These are phyloP conservation scores for Penicillium odoratum DNA, from an alignment of 495 filamentous ascomycete genomes.

Conservation along the genomic window DNA sequence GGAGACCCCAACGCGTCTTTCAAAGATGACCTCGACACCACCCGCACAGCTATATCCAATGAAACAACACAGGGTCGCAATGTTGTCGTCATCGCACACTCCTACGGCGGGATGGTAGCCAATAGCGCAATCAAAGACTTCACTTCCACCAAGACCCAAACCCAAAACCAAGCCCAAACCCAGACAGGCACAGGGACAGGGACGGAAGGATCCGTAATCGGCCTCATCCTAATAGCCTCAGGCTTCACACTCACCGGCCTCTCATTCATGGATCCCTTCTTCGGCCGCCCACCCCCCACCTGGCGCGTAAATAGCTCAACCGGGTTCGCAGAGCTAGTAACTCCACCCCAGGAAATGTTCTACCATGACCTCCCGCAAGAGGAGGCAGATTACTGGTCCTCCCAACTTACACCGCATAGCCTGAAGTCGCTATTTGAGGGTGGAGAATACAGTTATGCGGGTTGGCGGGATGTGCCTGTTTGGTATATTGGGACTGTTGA, in stretches of 20 bases:
- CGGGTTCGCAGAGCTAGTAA: constrained; percentile 30
- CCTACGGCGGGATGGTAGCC: constrained; percentile 52
- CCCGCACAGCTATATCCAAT: constrained; percentile 32
- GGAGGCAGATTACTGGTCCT: constrained; percentile 25
- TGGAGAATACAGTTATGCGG: constrained; percentile 31
- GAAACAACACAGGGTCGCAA: constrained; percentile 36
- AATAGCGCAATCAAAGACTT: constrained; percentile 48
- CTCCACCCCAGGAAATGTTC: constrained; percentile 29
- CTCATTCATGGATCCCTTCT: constrained; percentile 33
- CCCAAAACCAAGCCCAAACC: constrained; percentile 7
- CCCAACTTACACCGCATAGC: constrained; percentile 31
- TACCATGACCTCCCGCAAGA: constrained; percentile 34
- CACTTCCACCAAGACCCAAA: constrained; percentile 21
- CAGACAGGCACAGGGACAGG: no score
- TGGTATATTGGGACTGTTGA: constrained; percentile 37
- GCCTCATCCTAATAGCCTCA: constrained; percentile 44
- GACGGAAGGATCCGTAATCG: constrained; percentile 38
- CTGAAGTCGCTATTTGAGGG: constrained; percentile 35
- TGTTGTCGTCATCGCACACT: constrained; percentile 52
- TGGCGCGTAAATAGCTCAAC: constrained; percentile 27
- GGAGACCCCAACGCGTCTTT: constrained; percentile 37
- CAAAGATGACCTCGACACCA: constrained; percentile 37
- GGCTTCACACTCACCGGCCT: constrained; percentile 27
- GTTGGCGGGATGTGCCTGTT: constrained; percentile 30
- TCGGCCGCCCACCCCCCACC: constrained; percentile 26